Base-by-base conservation (phyloP, 305 asterid species). In the Solanum hybrid region DNA sequence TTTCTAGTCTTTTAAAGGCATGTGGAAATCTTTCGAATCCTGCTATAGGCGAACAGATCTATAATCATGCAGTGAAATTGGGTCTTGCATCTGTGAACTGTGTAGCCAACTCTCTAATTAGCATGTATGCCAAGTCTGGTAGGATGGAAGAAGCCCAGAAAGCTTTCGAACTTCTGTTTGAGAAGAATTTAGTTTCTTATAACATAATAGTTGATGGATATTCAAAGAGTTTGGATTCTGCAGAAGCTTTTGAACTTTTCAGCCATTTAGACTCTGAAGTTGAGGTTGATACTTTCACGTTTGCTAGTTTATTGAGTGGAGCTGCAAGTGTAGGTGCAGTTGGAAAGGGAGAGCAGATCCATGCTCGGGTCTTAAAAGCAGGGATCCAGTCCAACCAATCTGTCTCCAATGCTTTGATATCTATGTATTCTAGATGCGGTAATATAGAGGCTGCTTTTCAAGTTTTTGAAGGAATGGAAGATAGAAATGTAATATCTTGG, bases 351-450 rank as follows among this genome's bases (percentile, higher is more conserved):
- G 99, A 96, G 94, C 96, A 94, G 86, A 91, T 97, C 75, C 99
- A 97, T 36, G 94, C 96, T 56, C 96, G 96, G 66, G 89, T 97
- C 88, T 89, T 97, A 26, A 97, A 97, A 94, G 88, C 95, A 2
- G 98, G 98, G 87, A 91, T 92, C 2, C 93, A 90, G 31, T 90
- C 94, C 16, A 90, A 92, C 90, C 93, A 90, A n/a, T 91, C 91
- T 51, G 95, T 96, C 26, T 93, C 92, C 92, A 96, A 97, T 91
- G 93, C 99, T 85, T 90, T 96, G 93, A 92, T 97, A 92, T 97
- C 99, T 10, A 95, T 95, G 99, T 97, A 96, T 81, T 92, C 98
- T 22, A 93, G 97, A 93, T 96, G 99, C 88, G 99, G 98, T 73
- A 92, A 94, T 94, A 91, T 97, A 73, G 97, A 94, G 89, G 94